Conservation (phyloP, 768 basidiomycete genomes). For the Russula ochroleuca region DNA sequence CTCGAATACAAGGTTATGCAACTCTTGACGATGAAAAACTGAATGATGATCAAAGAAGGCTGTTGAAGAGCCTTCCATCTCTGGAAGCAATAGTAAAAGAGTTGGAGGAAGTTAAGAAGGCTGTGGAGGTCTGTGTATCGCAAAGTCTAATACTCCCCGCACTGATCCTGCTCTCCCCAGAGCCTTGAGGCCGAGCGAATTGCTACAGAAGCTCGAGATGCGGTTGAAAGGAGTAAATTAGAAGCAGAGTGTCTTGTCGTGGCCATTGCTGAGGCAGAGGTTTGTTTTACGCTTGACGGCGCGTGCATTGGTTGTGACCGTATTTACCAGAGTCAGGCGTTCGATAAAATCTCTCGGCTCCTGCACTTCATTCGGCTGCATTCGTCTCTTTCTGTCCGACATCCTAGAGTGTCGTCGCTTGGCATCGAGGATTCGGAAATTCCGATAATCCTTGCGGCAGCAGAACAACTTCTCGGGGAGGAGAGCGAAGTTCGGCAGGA, state of each 20-base stretch:
- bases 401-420: slow-evolving; percentile 41
- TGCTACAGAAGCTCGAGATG: slow-evolving; percentile 52
- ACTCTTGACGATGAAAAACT: slow-evolving; percentile 63
- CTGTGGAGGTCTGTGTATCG: slow-evolving; percentile 60
- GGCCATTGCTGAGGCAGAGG: slow-evolving; percentile 58
- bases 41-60: slow-evolving; percentile 83
- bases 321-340: slow-evolving; percentile 40
- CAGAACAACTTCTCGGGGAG: slow-evolving; percentile 53
- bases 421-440: slow-evolving; percentile 50
- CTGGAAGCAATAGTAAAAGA: slow-evolving; percentile 80
- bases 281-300: slow-evolving; percentile 32
- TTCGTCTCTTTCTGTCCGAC: slow-evolving; percentile 44
- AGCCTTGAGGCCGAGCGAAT: slow-evolving; percentile 58
- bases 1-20: slow-evolving; percentile 68
- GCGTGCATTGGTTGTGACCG: slow-evolving; percentile 1
- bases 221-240: slow-evolving; percentile 51
- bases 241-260: slow-evolving; percentile 53
- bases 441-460: slow-evolving; percentile 49
- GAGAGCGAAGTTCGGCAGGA: slow-evolving; percentile 48
- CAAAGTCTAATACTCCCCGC: background rate
- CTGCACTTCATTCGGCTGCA: slow-evolving; percentile 59
- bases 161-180: slow-evolving; percentile 36
- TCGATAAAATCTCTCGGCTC: slow-evolving; percentile 46
- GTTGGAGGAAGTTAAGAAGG: slow-evolving; percentile 77
- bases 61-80: slow-evolving; percentile 64